Conservation (phyloP, 2,329 filamentous ascomycete species). For the Coniochaeta sp. region DNA sequence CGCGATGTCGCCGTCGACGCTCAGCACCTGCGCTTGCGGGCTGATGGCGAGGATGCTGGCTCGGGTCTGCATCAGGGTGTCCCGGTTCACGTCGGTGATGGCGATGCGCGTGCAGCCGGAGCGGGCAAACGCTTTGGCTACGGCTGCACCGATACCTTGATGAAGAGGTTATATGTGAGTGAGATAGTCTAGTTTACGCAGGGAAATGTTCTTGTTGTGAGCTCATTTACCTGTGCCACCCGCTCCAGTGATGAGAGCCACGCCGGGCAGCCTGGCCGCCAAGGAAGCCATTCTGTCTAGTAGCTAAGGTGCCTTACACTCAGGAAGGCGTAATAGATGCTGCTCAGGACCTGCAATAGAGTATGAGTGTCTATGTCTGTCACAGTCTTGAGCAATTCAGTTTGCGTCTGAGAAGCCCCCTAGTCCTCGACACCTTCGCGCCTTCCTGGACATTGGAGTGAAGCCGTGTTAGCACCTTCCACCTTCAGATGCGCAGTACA, state of each 20-base stretch:
- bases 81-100: slow-evolving; percentile 43
- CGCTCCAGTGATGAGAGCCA: slow-evolving; percentile 37
- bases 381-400: neutral
- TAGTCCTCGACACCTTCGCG: neutral
- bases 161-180: neutral
- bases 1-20: slow-evolving; percentile 36
- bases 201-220: neutral
- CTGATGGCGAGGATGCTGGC: slow-evolving; percentile 23
- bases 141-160: slow-evolving; percentile 49
- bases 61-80: slow-evolving; percentile 28
- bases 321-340: too few species aligned
- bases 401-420: neutral
- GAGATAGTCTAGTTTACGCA: neutral
- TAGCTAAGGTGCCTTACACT: neutral
- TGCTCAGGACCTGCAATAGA: neutral
- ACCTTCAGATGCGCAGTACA: too few species aligned
- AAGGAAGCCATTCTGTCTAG: slow-evolving; percentile 1
- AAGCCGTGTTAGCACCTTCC: too few species aligned
- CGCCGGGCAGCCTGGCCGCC: slow-evolving; percentile 5
- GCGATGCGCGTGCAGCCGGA: slow-evolving; percentile 43
- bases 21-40: slow-evolving; percentile 24
- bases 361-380: too few species aligned
- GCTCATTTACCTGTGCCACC: slow-evolving; percentile 32
- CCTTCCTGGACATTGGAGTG: neutral
- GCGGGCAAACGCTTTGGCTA: slow-evolving; percentile 40